Percentiles rank a stretch among this genome's conserved stretches.
phyloP scores from a whole-genome alignment of 306 rosid species.

The Benincasa hispida region DNA sequence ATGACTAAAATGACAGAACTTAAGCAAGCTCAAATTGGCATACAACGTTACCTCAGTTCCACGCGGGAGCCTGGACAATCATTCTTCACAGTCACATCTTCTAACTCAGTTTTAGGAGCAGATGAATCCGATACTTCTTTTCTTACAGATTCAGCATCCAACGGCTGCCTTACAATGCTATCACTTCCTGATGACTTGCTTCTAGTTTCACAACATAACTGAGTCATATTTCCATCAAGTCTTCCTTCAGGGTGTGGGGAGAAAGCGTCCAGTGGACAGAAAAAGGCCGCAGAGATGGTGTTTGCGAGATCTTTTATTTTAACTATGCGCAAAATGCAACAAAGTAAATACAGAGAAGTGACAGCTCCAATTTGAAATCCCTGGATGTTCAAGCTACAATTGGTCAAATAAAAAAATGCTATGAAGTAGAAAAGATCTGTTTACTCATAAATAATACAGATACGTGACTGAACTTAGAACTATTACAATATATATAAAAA shows the following conservation, averaged over 20 bases:
- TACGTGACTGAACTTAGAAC: background rate
- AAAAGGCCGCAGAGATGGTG: conserved; percentile 73
- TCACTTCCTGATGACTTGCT: conserved; percentile 23
- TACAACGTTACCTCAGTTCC: conserved; percentile 47
- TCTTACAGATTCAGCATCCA: conserved; percentile 21
- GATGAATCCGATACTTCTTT: conserved; percentile 20
- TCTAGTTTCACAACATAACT: conserved; percentile 24
- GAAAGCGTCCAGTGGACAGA: conserved; percentile 55
- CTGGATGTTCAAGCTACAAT: conserved; percentile 44
- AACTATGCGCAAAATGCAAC: conserved; percentile 78
- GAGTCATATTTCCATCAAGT: conserved; percentile 37
- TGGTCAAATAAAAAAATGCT: conserved; percentile 23
- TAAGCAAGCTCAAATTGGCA: background rate
- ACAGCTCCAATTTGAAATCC: conserved; percentile 51
- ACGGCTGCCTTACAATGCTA: conserved; percentile 11
- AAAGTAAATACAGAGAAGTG: conserved; percentile 75
- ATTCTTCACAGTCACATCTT: conserved; percentile 19
- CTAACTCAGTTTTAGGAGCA: conserved; percentile 33
- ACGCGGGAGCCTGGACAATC: conserved; percentile 29
- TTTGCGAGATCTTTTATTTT: conserved; percentile 89
- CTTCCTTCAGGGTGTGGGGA: conserved; percentile 27
- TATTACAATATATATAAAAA: background rate
- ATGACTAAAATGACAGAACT: background rate
- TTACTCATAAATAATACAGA: background rate
- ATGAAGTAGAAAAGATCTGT: background rate